Conservation (phyloP, 2,329 filamentous ascomycete genomes). For the Byssoonygena ceratinophila region DNA sequence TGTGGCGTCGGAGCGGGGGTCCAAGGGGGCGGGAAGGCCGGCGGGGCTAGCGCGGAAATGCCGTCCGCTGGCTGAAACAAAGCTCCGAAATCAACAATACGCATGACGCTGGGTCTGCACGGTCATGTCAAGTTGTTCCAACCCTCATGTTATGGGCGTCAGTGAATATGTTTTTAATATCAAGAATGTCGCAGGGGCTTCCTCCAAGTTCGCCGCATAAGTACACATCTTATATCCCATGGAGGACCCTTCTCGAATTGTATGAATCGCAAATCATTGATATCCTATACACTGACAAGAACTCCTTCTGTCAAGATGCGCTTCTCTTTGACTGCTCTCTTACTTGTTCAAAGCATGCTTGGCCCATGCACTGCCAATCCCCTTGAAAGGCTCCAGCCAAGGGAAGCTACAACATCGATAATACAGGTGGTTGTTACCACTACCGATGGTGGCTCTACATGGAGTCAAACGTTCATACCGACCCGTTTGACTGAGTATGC, state of each 20-base stretch:
- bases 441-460: slow-evolving; percentile 2
- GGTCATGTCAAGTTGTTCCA: not conserved
- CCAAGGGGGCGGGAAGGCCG: not conserved
- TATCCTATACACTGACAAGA: not conserved
- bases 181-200: not conserved
- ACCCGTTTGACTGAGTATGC: slow-evolving; percentile 3
- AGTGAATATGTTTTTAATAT: not conserved
- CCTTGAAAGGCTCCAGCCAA: not conserved
- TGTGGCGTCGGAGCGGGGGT: not conserved
- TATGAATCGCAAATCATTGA: too few species aligned
- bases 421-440: slow-evolving; percentile 1
- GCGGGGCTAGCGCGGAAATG: not conserved
- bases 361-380: slow-evolving; percentile 1
- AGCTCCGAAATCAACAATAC: not conserved
- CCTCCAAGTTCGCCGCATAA: too few species aligned
- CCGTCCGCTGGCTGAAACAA: not conserved
- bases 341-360: not conserved
- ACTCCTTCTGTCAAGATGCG: slow-evolving; percentile 6
- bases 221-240: not conserved
- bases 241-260: not conserved
- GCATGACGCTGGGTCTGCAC: not conserved
- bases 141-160: not conserved
- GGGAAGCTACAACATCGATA: not conserved
- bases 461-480: slow-evolving; percentile 2
- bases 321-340: not conserved